phyloP scores from a whole-genome alignment of 2,329 filamentous ascomycete species.

The Aureobasidium sp. region DNA sequence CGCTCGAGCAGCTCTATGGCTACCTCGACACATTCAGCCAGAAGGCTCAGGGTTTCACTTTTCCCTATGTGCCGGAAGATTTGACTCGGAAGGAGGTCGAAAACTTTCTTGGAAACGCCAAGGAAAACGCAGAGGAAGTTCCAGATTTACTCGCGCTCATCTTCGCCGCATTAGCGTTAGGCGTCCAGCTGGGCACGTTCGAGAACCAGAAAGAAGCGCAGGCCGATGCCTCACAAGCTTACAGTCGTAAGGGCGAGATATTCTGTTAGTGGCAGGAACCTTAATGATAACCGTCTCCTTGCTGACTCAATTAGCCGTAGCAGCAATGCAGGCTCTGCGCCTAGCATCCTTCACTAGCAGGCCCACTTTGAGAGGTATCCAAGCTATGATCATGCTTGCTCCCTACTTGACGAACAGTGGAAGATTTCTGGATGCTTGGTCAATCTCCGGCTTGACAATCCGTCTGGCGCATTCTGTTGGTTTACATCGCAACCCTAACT shows the following conservation, averaged over 20 bases:
- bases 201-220: conserved; percentile 33
- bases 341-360: conserved; percentile 40
- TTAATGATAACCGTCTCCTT: not conserved
- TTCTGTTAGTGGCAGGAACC: conserved; percentile 37
- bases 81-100: conserved; percentile 36
- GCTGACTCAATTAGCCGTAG: conserved; percentile 31
- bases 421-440: conserved; percentile 42
- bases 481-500: conserved; percentile 41
- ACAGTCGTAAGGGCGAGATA: conserved; percentile 24
- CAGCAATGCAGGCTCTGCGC: conserved; percentile 43
- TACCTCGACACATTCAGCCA: conserved; percentile 35
- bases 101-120: conserved; percentile 33
- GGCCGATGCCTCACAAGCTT: conserved; percentile 10
- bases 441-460: conserved; percentile 41
- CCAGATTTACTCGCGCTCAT: conserved; percentile 42
- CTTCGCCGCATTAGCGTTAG: conserved; percentile 39
- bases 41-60: conserved; percentile 35
- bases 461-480: conserved; percentile 42
- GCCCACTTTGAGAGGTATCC: conserved; percentile 37
- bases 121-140: conserved; percentile 34
- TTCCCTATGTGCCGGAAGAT: conserved; percentile 37
- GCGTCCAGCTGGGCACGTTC: conserved; percentile 37
- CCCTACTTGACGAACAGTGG: conserved; percentile 42
- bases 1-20: conserved; percentile 29
- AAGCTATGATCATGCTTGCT: conserved; percentile 41